phyloP scores from a whole-genome alignment of 305 asterid species.

The Fraxinus velutina region DNA sequence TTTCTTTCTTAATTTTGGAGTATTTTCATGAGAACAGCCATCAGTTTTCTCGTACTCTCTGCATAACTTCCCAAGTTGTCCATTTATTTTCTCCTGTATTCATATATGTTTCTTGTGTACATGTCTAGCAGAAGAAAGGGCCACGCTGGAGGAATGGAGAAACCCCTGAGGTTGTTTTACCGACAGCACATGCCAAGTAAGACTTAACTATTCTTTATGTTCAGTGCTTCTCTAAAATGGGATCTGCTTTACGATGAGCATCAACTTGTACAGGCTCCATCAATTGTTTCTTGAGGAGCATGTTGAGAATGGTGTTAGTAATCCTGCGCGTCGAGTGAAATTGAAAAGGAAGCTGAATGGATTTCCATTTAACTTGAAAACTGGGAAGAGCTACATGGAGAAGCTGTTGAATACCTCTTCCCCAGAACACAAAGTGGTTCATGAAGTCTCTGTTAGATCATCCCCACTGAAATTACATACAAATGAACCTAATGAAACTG shows the following conservation, averaged over 20 bases:
- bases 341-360: conserved; percentile 83
- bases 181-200: conserved; percentile 84
- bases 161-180: conserved; percentile 52
- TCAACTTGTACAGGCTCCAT: conserved; percentile 65
- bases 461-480: conserved; percentile 38
- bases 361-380: conserved; percentile 68
- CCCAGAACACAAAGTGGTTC: conserved; percentile 64
- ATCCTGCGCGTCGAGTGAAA: conserved; percentile 51
- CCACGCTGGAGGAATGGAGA: conserved; percentile 74
- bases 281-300: conserved; percentile 86
- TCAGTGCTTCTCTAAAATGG: not conserved
- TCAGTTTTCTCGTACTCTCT: not conserved
- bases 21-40: not conserved
- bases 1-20: not conserved
- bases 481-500: conserved; percentile 36
- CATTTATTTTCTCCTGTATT: conserved; percentile 17
- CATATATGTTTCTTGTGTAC: not conserved
- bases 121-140: conserved; percentile 63
- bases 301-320: conserved; percentile 55
- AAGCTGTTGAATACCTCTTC: conserved; percentile 56
- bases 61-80: conserved; percentile 19
- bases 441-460: conserved; percentile 45
- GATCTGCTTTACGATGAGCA: conserved; percentile 17
- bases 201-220: conserved; percentile 25
- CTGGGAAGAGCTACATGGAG: conserved; percentile 88